Conservation (phyloP, 192 early-diverging fungal species). For the Coemansia sp. region DNA sequence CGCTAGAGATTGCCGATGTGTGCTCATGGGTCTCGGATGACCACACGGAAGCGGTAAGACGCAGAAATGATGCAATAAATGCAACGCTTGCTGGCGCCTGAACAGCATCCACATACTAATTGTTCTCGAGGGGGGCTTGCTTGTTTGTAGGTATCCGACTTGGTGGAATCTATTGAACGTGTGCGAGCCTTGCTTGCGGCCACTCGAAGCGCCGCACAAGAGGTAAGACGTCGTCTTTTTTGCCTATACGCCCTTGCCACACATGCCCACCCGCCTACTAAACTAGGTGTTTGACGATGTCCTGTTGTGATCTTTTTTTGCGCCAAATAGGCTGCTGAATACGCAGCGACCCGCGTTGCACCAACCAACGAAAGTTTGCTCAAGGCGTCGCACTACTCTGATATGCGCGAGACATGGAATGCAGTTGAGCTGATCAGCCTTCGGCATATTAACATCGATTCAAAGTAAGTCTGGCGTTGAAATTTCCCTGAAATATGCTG, state of each 20-base stretch:
- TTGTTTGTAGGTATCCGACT: conserved; percentile 4
- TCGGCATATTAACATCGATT: conserved; percentile 18
- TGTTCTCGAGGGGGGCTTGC: neutral
- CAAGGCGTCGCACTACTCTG: conserved; percentile 19
- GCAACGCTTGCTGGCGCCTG: neutral
- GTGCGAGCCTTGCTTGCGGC: neutral
- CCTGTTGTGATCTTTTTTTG: neutral
- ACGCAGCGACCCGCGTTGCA: neutral
- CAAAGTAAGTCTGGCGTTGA: conserved; percentile 19
- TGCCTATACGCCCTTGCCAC: neutral
- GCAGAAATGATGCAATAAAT: neutral
- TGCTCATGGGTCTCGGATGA: conserved; percentile 12
- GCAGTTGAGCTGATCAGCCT: conserved; percentile 17
- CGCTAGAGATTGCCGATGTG: neutral
- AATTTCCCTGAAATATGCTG: neutral
- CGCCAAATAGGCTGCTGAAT: neutral
- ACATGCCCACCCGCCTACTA: neutral
- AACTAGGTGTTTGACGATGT: neutral
- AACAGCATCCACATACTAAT: neutral
- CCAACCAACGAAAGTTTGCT: conserved; percentile 13
- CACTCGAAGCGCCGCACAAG: neutral
- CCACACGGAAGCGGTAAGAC: conserved; percentile 17
- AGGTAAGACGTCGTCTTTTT: conserved; percentile 2
- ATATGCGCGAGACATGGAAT: conserved; percentile 36
- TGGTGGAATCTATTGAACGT: neutral